Evolutionary conservation across 2,329 filamentous ascomycete genomes (phyloP).

Genomic region (Tolypocladium amazonense): DNA sequence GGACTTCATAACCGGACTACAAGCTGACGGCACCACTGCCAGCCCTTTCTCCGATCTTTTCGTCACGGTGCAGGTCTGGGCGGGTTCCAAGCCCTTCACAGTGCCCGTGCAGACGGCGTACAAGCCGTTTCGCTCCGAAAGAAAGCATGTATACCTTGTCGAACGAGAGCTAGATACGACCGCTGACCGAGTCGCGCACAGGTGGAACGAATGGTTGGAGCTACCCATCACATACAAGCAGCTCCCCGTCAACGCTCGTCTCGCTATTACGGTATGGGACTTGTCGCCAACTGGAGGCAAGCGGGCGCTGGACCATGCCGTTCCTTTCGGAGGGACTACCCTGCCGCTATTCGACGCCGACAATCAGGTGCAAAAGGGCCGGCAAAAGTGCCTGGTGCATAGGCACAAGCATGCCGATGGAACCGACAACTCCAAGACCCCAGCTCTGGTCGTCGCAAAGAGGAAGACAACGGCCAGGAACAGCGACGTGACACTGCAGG

Average conservation of each 20-base stretch:
- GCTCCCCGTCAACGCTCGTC: conserved; percentile 68
- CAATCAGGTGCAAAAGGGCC: conserved; percentile 80
- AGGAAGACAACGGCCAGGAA: conserved; percentile 40
- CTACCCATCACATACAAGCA: conserved; percentile 77
- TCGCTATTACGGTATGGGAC: conserved; percentile 95
- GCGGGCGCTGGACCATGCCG: conserved; percentile 61
- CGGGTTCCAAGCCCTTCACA: conserved; percentile 87
- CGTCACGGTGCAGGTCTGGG: conserved; percentile 87
- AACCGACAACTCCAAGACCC: conserved; percentile 68
- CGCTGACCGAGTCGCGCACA: conserved; percentile 15
- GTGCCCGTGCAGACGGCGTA: conserved; percentile 89
- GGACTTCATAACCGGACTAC: background rate
- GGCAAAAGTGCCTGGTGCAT: conserved; percentile 84
- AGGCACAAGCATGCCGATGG: conserved; percentile 78
- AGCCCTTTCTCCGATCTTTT: conserved; percentile 82
- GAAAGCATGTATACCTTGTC: conserved; percentile 32
- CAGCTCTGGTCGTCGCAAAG: conserved; percentile 49
- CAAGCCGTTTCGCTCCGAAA: conserved; percentile 71
- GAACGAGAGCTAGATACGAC: background rate
- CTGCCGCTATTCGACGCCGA: conserved; percentile 86
- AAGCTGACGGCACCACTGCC: conserved; percentile 10
- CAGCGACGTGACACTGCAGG: conserved; percentile 38
- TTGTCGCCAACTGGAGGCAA: conserved; percentile 68
- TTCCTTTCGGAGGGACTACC: conserved; percentile 92
- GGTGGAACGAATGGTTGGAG: conserved; percentile 95